A percentile compares a stretch with the other conserved stretches of the same genome.
These are phyloP conservation scores for Zygoascus sp. DNA, from an alignment of 1,139 yeast genomes.

Conservation along the genomic window DNA sequence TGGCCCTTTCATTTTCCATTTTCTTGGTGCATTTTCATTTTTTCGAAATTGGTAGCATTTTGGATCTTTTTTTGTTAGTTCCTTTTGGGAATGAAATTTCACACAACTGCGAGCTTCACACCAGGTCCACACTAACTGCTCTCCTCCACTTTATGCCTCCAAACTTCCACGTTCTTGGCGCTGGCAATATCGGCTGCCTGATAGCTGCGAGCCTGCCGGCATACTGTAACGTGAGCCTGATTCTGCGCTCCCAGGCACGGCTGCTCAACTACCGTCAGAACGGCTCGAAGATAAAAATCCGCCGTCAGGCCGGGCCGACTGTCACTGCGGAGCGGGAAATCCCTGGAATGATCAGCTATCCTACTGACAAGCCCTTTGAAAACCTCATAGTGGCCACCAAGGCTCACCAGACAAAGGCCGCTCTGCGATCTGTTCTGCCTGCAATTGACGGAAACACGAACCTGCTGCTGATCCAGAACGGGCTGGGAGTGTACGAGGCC, in stretches of 20 bases:
- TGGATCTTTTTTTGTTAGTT: too few species aligned
- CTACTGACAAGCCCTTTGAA: slow-evolving; percentile 25
- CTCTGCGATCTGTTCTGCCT: slow-evolving; percentile 44
- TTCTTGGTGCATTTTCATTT: too few species aligned
- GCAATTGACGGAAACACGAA: slow-evolving; percentile 45
- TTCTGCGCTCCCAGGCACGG: slow-evolving; percentile 33
- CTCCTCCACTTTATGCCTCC: slow-evolving; percentile 9
- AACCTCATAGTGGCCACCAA: slow-evolving; percentile 62
- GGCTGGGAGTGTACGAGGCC: slow-evolving; percentile 62
- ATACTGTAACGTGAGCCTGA: slow-evolving; percentile 41
- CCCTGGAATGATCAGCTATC: slow-evolving; percentile 13
- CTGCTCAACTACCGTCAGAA: slow-evolving; percentile 5
- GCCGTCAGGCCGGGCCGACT: slow-evolving; percentile 16
- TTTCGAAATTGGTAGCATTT: too few species aligned
- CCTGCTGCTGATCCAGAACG: slow-evolving; percentile 70
- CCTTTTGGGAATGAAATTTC: too few species aligned
- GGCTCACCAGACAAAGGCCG: slow-evolving; percentile 50
- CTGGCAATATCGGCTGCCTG: slow-evolving; percentile 39
- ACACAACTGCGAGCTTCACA: too few species aligned
- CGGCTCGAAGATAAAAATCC: slow-evolving; percentile 36
- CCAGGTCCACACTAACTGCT: too few species aligned
- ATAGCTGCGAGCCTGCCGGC: slow-evolving; percentile 36
- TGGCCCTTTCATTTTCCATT: too few species aligned
- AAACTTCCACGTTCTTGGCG: slow-evolving; percentile 34
- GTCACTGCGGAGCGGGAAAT: slow-evolving; percentile 17